Percentiles rank a stretch among this genome's conserved stretches.
These are phyloP conservation scores for Eutypa lata DNA, from an alignment of 2,329 filamentous ascomycete species.

Conservation along the genomic window DNA sequence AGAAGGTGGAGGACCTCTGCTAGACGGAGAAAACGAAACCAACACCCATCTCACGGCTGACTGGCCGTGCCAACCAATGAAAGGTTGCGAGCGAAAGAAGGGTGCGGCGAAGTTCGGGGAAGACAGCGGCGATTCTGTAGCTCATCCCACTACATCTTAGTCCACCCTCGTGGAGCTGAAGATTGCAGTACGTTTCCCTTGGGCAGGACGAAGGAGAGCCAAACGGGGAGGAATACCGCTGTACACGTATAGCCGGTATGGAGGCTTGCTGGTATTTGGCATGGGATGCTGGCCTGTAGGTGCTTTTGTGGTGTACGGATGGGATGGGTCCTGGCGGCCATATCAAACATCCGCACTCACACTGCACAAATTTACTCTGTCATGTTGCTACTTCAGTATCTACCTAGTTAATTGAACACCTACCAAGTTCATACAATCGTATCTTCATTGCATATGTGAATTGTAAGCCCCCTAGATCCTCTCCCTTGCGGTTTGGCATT, in stretches of 20 bases:
- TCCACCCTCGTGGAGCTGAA: constrained; percentile 14
- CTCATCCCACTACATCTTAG: constrained; percentile 28
- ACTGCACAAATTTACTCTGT: no score
- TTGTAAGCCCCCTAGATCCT: no score
- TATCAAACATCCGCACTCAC: no score
- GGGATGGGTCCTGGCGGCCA: background rate
- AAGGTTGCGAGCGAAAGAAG: background rate
- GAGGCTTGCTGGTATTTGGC: constrained; percentile 7
- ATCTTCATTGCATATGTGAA: no score
- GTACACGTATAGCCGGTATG: constrained; percentile 10
- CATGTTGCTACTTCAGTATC: no score
- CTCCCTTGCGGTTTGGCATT: no score
- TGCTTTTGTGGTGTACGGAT: background rate
- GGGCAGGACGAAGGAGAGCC: constrained; percentile 19
- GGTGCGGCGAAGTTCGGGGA: background rate
- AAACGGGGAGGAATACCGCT: constrained; percentile 8
- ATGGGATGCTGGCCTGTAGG: constrained; percentile 22
- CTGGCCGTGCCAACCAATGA: background rate
- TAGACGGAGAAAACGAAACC: background rate
- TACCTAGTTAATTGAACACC: no score
- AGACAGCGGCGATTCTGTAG: constrained; percentile 17
- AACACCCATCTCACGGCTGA: background rate
- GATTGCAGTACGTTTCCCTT: constrained; percentile 4
- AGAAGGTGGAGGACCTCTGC: constrained; percentile 1
- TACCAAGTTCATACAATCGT: no score